A percentile compares a stretch with the other conserved stretches of the same genome.
These are phyloP conservation scores for Hypoxylon sp. DNA, from an alignment of 2,329 filamentous ascomycete species.

Conservation along the genomic window DNA sequence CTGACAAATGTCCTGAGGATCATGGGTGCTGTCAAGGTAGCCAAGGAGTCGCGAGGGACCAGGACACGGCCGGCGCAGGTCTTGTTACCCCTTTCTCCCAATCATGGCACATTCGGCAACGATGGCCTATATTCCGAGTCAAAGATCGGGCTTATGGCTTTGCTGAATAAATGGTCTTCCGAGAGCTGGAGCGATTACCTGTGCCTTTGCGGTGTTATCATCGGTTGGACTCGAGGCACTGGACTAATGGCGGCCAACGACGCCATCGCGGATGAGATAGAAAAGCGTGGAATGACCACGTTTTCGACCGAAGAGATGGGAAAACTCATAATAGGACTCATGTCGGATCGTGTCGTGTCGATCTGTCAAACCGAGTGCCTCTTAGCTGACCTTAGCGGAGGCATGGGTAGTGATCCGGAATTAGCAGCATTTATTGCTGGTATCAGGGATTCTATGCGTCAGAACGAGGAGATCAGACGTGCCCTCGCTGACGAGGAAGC, in stretches of 20 bases:
- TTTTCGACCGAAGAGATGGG: slow-evolving; percentile 55
- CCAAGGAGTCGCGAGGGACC: slow-evolving; percentile 44
- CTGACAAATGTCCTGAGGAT: slow-evolving; percentile 51
- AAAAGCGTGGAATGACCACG: slow-evolving; percentile 49
- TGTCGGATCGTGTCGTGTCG: slow-evolving; percentile 41
- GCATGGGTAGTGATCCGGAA: slow-evolving; percentile 44
- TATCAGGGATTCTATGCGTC: slow-evolving; percentile 30
- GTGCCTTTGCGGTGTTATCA: slow-evolving; percentile 51
- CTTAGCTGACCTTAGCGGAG: slow-evolving; percentile 51
- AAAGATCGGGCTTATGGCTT: slow-evolving; percentile 51
- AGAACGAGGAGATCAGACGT: slow-evolving; percentile 27
- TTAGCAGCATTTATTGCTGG: slow-evolving; percentile 60
- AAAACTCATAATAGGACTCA: slow-evolving; percentile 49
- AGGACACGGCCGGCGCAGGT: slow-evolving; percentile 49
- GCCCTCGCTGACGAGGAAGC: slow-evolving; percentile 32
- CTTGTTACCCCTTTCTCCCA: slow-evolving; percentile 54
- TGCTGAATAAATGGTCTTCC: slow-evolving; percentile 48
- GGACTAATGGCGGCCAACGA: slow-evolving; percentile 55
- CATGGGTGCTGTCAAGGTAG: slow-evolving; percentile 47
- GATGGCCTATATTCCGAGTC: slow-evolving; percentile 56
- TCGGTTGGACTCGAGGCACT: slow-evolving; percentile 57
- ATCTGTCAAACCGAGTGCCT: slow-evolving; percentile 49
- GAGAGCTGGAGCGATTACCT: slow-evolving; percentile 52
- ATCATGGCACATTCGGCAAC: slow-evolving; percentile 53
- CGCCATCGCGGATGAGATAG: slow-evolving; percentile 49